Conservation (phyloP, 2,329 filamentous ascomycete species). For the Fusarium metavorans region DNA sequence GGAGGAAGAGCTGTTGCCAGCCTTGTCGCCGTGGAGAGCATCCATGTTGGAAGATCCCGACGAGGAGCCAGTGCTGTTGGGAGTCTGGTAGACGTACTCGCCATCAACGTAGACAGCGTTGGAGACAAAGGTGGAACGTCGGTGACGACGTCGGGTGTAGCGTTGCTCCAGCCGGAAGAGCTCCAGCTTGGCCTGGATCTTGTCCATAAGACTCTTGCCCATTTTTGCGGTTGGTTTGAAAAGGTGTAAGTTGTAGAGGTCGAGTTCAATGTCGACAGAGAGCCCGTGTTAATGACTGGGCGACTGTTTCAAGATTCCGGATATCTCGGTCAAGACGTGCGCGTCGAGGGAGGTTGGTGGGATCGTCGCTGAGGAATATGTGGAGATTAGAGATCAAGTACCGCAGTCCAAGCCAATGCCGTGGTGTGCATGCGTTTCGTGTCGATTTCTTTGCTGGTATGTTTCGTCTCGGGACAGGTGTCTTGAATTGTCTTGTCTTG, state of each 20-base stretch:
- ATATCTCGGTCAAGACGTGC: constrained; percentile 23
- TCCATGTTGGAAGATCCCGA: constrained; percentile 56
- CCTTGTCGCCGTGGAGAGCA: constrained; percentile 52
- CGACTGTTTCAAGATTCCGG: constrained; percentile 11
- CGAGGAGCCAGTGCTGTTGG: constrained; percentile 69
- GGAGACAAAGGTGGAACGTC: constrained; percentile 89
- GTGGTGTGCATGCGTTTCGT: constrained; percentile 20
- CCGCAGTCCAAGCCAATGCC: constrained; percentile 43
- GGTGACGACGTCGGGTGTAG: constrained; percentile 88
- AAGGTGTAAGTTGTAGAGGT: neutral
- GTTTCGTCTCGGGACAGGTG: constrained; percentile 28
- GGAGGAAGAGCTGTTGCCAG: constrained; percentile 35
- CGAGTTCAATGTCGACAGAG: neutral
- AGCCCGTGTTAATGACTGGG: constrained; percentile 11
- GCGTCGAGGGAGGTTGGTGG: constrained; percentile 29
- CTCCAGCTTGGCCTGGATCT: constrained; percentile 80
- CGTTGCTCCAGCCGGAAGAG: constrained; percentile 95
- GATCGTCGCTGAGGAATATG: constrained; percentile 23
- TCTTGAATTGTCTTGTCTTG: constrained; percentile 21
- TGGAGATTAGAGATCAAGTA: constrained; percentile 34
- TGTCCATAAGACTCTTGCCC: constrained; percentile 67
- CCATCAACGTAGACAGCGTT: constrained; percentile 94
- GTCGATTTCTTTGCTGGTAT: constrained; percentile 10
- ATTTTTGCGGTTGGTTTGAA: constrained; percentile 49
- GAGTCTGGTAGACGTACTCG: constrained; percentile 87